A percentile compares a stretch with the other conserved stretches of the same genome.
Conservation (phyloP, 306 rosid species). For the Vicia faba region DNA sequence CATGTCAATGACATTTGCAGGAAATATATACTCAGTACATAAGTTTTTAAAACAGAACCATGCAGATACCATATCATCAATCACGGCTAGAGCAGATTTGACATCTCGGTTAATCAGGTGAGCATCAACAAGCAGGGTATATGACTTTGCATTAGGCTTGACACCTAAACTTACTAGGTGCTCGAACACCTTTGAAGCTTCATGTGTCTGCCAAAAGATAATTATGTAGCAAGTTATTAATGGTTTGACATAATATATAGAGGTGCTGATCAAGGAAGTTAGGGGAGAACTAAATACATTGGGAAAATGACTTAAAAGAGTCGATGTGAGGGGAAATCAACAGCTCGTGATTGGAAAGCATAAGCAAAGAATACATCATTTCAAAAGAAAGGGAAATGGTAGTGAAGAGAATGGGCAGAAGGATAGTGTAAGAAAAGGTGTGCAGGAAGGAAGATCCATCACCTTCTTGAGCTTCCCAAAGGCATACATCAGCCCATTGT, state of each 20-base stretch:
- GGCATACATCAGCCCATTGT: slow-evolving; percentile 78
- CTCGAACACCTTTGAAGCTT: slow-evolving; percentile 83
- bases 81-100: slow-evolving; percentile 62
- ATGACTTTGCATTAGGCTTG: slow-evolving; percentile 84
- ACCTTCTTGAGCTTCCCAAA: slow-evolving; percentile 96
- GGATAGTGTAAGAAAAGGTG: slow-evolving; percentile 11
- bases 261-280: neutral
- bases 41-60: neutral
- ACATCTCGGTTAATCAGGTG: slow-evolving; percentile 82
- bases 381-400: neutral
- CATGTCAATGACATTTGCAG: slow-evolving; percentile 32
- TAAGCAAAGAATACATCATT: slow-evolving; percentile 23
- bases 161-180: slow-evolving; percentile 76
- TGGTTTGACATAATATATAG: slow-evolving; percentile 12
- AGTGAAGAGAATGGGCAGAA: neutral
- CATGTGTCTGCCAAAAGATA: slow-evolving; percentile 65
- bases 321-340: neutral
- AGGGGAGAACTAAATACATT: neutral
- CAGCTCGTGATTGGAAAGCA: slow-evolving; percentile 15
- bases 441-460: slow-evolving; percentile 17
- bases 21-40: neutral
- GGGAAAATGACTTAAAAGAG: neutral
- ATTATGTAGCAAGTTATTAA: slow-evolving; percentile 17
- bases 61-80: slow-evolving; percentile 73
- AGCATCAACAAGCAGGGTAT: slow-evolving; percentile 75